These are phyloP conservation scores for Trichosporon sp. DNA, from an alignment of 1,284 basidiomycete species.

Conservation along the genomic window DNA sequence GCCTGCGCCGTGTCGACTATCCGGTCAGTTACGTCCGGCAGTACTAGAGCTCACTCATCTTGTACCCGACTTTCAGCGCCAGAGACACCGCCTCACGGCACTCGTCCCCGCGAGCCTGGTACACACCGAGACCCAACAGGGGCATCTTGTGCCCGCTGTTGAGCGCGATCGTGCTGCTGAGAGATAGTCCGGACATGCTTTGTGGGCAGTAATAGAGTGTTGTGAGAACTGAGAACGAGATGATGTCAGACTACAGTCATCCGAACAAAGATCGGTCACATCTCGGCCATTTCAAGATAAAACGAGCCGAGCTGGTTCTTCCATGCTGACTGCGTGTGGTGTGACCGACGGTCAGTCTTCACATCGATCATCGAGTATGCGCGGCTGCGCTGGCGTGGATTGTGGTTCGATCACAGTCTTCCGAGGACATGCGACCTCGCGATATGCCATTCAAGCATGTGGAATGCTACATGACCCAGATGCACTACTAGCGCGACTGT, in stretches of 20 bases:
- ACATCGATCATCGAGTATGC: too few species aligned
- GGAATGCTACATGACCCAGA: too few species aligned
- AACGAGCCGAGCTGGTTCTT: neutral
- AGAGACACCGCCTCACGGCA: slow-evolving; percentile 58
- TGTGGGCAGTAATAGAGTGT: neutral
- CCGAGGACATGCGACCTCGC: too few species aligned
- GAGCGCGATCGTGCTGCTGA: slow-evolving; percentile 37
- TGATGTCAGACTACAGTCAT: neutral
- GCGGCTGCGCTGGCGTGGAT: too few species aligned
- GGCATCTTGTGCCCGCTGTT: slow-evolving; percentile 54
- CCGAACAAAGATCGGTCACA: neutral
- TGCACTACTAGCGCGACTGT: too few species aligned
- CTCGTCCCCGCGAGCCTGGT: slow-evolving; percentile 59
- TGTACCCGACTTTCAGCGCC: slow-evolving; percentile 69
- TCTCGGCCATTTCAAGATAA: slow-evolving; percentile 2
- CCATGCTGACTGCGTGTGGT: neutral
- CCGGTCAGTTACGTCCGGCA: slow-evolving; percentile 13
- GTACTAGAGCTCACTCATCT: slow-evolving; percentile 48
- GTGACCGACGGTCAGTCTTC: too few species aligned
- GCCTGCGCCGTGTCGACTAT: slow-evolving; percentile 54
- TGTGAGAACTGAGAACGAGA: neutral
- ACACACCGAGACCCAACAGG: slow-evolving; percentile 74
- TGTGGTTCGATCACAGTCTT: too few species aligned
- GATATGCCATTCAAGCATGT: too few species aligned
- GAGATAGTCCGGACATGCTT: slow-evolving; percentile 14